Conservation (phyloP, 129 eudicot species). For the Scalesia atractyloides region DNA sequence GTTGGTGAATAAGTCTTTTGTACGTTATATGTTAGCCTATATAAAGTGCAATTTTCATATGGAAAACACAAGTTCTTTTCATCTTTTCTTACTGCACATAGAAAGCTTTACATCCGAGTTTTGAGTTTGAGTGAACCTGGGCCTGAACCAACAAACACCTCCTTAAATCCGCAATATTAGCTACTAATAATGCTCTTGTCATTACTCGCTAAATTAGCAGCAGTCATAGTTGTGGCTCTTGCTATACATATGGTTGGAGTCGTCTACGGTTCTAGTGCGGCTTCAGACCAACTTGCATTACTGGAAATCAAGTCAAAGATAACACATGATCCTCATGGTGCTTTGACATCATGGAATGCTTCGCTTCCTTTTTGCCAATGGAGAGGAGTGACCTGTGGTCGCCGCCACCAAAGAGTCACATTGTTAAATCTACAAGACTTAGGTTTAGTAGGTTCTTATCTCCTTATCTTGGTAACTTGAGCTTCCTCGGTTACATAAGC, state of each 20-base stretch:
- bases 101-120: too few species aligned
- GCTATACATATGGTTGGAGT: not conserved
- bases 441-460: slow-evolving; percentile 27
- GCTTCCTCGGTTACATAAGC: not conserved
- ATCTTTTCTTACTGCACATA: too few species aligned
- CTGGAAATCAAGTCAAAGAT: not conserved
- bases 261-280: not conserved
- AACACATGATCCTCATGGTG: not conserved
- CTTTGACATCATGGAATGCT: slow-evolving; percentile 19
- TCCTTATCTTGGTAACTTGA: slow-evolving; percentile 33
- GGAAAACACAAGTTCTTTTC: too few species aligned
- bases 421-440: not conserved
- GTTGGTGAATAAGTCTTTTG: too few species aligned
- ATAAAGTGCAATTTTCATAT: too few species aligned
- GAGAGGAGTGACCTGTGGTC: slow-evolving; percentile 27
- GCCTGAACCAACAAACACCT: too few species aligned
- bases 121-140: too few species aligned
- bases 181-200: not conserved
- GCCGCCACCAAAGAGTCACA: slow-evolving; percentile 29
- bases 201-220: not conserved
- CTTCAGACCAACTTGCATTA: not conserved
- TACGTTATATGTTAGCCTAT: too few species aligned
- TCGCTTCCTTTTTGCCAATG: slow-evolving; percentile 26
- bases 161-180: not conserved
- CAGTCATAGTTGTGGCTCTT: not conserved